Conservation (phyloP, 2,329 filamentous ascomycete genomes). For the Trichoderma sp. region DNA sequence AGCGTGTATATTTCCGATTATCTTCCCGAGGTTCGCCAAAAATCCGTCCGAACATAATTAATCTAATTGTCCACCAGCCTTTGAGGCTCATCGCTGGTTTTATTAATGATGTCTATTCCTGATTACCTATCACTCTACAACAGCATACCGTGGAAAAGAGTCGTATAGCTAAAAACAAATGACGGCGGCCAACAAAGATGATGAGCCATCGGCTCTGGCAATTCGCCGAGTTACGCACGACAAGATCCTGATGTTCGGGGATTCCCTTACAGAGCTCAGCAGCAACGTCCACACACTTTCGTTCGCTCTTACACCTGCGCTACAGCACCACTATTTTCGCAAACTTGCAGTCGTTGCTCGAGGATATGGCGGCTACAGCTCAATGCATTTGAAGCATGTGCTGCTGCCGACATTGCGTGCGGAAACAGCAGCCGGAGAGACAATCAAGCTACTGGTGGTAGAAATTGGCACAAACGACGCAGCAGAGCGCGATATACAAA, state of each 20-base stretch:
- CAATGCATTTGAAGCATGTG: slow-evolving; percentile 9
- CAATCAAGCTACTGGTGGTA: slow-evolving; percentile 6
- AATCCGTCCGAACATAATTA: not conserved
- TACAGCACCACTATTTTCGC: slow-evolving; percentile 15
- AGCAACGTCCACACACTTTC: slow-evolving; percentile 8
- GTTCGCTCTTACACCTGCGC: slow-evolving; percentile 7
- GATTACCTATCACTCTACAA: too few species aligned
- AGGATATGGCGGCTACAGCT: slow-evolving; percentile 18
- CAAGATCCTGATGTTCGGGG: slow-evolving; percentile 6
- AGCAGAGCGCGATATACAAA: slow-evolving; percentile 1
- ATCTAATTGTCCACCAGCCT: not conserved
- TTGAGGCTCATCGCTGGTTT: not conserved
- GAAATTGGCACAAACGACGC: slow-evolving; percentile 18
- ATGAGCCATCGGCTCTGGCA: not conserved
- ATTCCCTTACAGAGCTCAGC: slow-evolving; percentile 15
- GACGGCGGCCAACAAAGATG: not conserved
- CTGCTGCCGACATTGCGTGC: slow-evolving; percentile 9
- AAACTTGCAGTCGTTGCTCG: slow-evolving; percentile 11
- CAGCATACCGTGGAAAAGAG: not conserved
- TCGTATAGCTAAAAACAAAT: not conserved
- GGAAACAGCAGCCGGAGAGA: slow-evolving; percentile 16
- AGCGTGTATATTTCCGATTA: not conserved
- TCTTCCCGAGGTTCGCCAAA: not conserved
- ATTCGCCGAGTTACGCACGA: slow-evolving; percentile 14
- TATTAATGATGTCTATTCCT: too few species aligned